A percentile compares a stretch with the other conserved stretches of the same genome.
phyloP scores from a whole-genome alignment of 768 basidiomycete species.

The Pholiota molesta region DNA sequence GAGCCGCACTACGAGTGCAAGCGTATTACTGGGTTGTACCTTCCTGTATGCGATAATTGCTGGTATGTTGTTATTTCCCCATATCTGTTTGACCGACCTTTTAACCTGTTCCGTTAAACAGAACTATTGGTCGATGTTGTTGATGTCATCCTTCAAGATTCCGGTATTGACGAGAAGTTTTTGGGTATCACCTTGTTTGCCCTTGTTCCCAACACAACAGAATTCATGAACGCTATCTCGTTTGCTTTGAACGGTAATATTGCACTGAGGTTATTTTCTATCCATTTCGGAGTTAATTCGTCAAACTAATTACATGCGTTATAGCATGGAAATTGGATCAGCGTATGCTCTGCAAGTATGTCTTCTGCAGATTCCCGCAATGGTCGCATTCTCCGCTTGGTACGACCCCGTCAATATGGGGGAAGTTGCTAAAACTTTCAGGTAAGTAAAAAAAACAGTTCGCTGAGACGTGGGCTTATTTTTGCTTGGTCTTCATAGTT shows the following conservation, averaged over 20 bases:
- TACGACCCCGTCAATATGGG: conserved; percentile 89
- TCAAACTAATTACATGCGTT: conserved; percentile 3
- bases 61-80: conserved; percentile 54
- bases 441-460: conserved; percentile 33
- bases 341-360: conserved; percentile 99
- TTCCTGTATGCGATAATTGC: conserved; percentile 94
- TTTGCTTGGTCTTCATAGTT: conserved; percentile 44
- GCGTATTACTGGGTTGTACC: conserved; percentile 88
- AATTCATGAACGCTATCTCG: conserved; percentile 99
- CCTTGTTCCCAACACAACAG: conserved; percentile 96
- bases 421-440: conserved; percentile 84
- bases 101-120: conserved; percentile 29
- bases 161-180: conserved; percentile 97
- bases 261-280: conserved; percentile 76
- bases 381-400: conserved; percentile 98
- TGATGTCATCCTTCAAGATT: conserved; percentile 87
- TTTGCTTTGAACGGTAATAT: conserved; percentile 98
- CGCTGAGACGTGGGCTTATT: conserved; percentile 5
- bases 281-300: neutral
- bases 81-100: neutral
- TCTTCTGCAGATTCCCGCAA: conserved; percentile 94
- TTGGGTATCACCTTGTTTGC: conserved; percentile 96
- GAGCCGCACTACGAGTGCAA: conserved; percentile 89
- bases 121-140: conserved; percentile 95
- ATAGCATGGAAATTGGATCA: conserved; percentile 98